phyloP scores from a whole-genome alignment of 345 rosid genomes.

The Eucalyptus leucophloia region DNA sequence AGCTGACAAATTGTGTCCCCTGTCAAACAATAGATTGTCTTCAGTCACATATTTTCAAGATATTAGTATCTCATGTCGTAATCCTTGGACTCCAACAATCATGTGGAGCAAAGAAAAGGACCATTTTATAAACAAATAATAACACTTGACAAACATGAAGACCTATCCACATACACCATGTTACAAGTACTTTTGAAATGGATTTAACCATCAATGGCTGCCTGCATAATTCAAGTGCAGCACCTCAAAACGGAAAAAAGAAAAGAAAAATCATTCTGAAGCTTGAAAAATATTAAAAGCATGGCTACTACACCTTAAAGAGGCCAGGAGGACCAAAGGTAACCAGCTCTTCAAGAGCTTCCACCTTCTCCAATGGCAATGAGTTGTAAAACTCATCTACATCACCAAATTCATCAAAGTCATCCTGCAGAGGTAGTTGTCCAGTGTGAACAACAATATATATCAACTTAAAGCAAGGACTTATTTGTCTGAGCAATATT shows the following conservation, averaged over 20 bases:
- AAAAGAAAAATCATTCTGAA: neutral
- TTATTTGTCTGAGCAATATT: neutral
- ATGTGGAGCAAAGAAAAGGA: neutral
- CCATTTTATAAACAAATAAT: neutral
- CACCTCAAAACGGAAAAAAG: neutral
- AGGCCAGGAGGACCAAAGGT: constrained; percentile 60
- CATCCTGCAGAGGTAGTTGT: constrained; percentile 41
- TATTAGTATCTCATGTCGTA: neutral
- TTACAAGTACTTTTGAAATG: neutral
- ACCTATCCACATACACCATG: neutral
- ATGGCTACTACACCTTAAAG: constrained; percentile 45
- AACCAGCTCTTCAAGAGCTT: constrained; percentile 93
- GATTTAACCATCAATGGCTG: neutral
- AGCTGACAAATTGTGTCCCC: constrained; percentile 69
- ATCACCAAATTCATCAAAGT: constrained; percentile 86
- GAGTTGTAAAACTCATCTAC: constrained; percentile 85
- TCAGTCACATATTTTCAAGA: neutral
- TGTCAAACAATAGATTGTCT: constrained; percentile 10
- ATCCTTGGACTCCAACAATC: neutral
- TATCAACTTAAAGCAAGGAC: neutral
- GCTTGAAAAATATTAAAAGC: neutral
- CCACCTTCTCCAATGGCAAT: constrained; percentile 82
- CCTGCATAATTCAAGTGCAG: neutral
- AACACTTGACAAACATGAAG: neutral
- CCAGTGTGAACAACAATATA: neutral